A percentile compares a stretch with the other conserved stretches of the same genome.
phyloP scores from a whole-genome alignment of 1,139 yeast species.

The Nakaseomyces nivariensis region DNA sequence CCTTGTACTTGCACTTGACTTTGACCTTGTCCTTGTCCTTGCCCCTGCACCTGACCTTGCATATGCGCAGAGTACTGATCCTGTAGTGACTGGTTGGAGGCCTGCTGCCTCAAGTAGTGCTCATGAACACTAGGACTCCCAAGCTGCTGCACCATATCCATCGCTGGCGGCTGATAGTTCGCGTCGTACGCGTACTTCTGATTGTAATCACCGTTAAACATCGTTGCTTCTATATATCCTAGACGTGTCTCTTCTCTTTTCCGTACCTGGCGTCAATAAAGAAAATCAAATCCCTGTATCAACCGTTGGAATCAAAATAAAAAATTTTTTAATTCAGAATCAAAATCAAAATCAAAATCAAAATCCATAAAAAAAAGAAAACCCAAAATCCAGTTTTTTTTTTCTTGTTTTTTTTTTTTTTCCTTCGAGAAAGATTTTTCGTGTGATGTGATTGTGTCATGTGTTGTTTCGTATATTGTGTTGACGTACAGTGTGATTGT shows the following conservation, averaged over 20 bases:
- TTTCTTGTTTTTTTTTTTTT: too few species aligned
- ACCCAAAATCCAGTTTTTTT: too few species aligned
- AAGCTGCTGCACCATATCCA: conserved; percentile 14
- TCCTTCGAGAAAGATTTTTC: too few species aligned
- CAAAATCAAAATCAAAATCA: too few species aligned
- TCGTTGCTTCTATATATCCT: neutral
- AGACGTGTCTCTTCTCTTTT: neutral
- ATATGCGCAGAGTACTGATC: conserved; percentile 19
- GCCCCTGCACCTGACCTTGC: neutral
- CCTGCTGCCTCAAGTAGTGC: conserved; percentile 31
- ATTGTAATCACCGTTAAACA: conserved; percentile 4
- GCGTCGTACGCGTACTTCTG: conserved; percentile 15
- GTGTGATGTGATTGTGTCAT: too few species aligned
- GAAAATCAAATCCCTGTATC: too few species aligned
- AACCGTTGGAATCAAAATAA: too few species aligned
- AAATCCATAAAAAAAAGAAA: too few species aligned
- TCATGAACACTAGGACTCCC: conserved; percentile 26
- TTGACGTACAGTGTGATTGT: too few species aligned
- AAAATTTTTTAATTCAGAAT: too few species aligned
- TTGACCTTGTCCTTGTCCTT: conserved; percentile 7
- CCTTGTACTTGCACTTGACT: conserved; percentile 5
- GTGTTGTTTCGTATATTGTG: too few species aligned
- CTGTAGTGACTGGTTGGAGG: conserved; percentile 32
- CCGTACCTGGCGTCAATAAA: neutral
- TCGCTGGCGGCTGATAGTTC: conserved; percentile 19